Base-by-base conservation (phyloP, 2,329 filamentous ascomycete genomes). In the Trichoderma asperellum region DNA sequence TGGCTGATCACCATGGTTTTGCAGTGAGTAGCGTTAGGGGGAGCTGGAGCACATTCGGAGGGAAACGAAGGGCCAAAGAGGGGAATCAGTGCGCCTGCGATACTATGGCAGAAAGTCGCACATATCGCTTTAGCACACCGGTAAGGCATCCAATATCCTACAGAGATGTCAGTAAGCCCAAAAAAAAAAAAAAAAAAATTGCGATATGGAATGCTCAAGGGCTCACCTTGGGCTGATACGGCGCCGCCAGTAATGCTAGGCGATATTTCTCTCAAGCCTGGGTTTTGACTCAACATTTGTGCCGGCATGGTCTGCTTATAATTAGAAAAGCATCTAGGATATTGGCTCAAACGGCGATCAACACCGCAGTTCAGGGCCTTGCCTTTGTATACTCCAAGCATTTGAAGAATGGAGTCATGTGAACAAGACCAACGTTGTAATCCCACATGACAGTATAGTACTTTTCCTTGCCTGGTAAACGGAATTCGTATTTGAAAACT, bases 61-160 rank as follows among this genome's bases (percentile, higher is more conserved):
- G 93, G 90, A 77, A 99, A 99, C 52, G 89, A 86, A 14, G 89
- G 87, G 0, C 96, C 96, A 78, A 99, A 99, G 70, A 99, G 85
- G 5, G 96, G 96, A 10, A 96, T 96, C 67, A 99, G 82, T 0
- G 92, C 94, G 69, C 90, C 90, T 16, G 95, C 90, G 71, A 99
- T 96, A 43, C 87, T 83, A 78, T 90, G 89, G 81, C 95, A 98
- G 78, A 98, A 98, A 0, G 92, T 97, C 4, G 92, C 88, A 75
- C 94, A 96, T 63, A 99, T 84, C 12, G 93, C 94, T 79, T 88
- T 91, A 58, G 96, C 96, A 73, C 94, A 96, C 49, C 88, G 83
- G 75, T 90, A 98, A 2, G 95, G 95, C 87, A 98, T 93, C 96
- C 96, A 99, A 80, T 98, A 99, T 40, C 96, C 94, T 97, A 56